Evolutionary conservation across 164 flowering plant genomes (phyloP), one percentile per base, ranked within the genome.

Genomic region (Hamamelis virginiana): DNA sequence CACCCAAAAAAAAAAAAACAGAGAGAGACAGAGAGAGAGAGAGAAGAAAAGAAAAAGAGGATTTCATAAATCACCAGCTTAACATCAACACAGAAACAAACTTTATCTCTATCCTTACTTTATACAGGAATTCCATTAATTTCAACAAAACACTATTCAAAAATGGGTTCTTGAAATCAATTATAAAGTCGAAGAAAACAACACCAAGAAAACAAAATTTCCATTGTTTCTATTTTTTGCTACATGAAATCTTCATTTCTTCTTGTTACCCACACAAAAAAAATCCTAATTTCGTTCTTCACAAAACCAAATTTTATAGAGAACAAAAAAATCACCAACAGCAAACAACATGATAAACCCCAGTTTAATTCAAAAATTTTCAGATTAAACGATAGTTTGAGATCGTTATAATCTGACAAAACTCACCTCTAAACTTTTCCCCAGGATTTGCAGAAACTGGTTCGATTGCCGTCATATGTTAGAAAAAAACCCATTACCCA

Each of bases 381-480:
- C n/a, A n/a, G n/a, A n/a, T n/a, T n/a, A n/a, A n/a, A n/a, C n/a
- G n/a, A n/a, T n/a, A n/a, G n/a, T n/a, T 33, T 33, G 41, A 33
- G 41, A 6, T 6, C 2, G 41, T 33, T 33, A 2, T 2, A 33
- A 6, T 33, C 41, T 33, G 41, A 33, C 6, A 33, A 33, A 33
- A 33, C 41, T 33, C 41, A 33, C 41, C 41, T 33, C 6, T 33
- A 33, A 33, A 2, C 41, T 33, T 33, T 2, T 33, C 41, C 2
- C 4, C 6, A 33, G 41, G 41, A 33, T 33, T 33, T 26, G 78
- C 78, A 13, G 73, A 76, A 61, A 25, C 71, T 48, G 62, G 67
- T 67, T 58, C 76, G 33, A 74, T 78, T 58, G 22, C 69, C 52
- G n/a, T n/a, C n/a, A n/a, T 78, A 72, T 64, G 28, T 27, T 52